Percentiles rank a stretch among this genome's conserved stretches.
phyloP scores from a whole-genome alignment of 2,329 filamentous ascomycete genomes.

The Fusarium mangiferae region DNA sequence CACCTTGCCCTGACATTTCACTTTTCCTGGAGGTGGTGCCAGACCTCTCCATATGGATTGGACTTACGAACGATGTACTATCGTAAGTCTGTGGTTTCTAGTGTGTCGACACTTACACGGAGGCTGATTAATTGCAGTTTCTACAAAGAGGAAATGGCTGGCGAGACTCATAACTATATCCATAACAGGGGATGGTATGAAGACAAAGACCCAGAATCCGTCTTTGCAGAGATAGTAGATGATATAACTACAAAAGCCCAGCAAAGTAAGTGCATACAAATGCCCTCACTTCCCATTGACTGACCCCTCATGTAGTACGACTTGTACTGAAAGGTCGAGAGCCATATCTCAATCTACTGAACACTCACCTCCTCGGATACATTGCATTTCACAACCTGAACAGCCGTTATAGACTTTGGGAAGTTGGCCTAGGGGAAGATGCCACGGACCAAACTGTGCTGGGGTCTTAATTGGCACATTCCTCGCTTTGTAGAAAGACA shows the following conservation, averaged over 20 bases:
- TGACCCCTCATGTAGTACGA: not conserved
- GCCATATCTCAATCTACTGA: not conserved
- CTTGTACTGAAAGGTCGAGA: not conserved
- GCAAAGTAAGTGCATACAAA: not conserved
- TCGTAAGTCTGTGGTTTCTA: not conserved
- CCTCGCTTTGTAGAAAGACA: accelerated
- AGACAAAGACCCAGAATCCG: not conserved
- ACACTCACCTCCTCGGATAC: not conserved
- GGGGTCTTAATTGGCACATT: not conserved
- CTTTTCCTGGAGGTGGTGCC: slow-evolving; percentile 19
- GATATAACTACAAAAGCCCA: not conserved
- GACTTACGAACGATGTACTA: not conserved
- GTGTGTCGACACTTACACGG: accelerated
- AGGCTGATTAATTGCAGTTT: not conserved
- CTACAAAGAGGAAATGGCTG: slow-evolving; percentile 17
- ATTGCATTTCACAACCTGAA: slow-evolving; percentile 4
- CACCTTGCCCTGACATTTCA: not conserved
- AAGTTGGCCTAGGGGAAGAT: slow-evolving; percentile 1
- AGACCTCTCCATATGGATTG: slow-evolving; percentile 8
- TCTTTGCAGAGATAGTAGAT: not conserved
- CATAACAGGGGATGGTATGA: slow-evolving; percentile 19
- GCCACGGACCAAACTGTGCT: not conserved
- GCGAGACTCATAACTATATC: slow-evolving; percentile 12
- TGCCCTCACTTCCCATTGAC: not conserved
- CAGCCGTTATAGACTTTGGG: slow-evolving; percentile 1